Evolutionary conservation across 805 yeast genomes (phyloP).

Genomic region (Wickerhamomyces subpelliculosus): DNA sequence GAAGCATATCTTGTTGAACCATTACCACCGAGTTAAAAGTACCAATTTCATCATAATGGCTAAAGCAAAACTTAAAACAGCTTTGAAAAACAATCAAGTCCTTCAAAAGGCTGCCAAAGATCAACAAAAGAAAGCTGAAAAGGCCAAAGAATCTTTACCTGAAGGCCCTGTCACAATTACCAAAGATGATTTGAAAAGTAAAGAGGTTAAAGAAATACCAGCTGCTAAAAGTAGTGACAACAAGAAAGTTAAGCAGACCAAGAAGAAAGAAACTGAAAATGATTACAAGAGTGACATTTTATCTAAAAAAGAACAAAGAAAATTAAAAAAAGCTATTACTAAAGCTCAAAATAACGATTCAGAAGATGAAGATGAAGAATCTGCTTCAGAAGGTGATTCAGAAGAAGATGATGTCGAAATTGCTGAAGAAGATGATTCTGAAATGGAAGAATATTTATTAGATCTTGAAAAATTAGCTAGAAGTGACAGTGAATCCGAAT

Average conservation of each 20-base stretch:
- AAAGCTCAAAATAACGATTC: constrained; percentile 11
- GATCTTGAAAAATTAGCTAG: constrained; percentile 50
- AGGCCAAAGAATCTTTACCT: no score
- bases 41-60: constrained; percentile 19
- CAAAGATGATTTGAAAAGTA: no score
- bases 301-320: constrained; percentile 59
- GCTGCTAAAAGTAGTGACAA: constrained; percentile 9
- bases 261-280: no score
- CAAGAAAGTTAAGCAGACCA: constrained; percentile 12
- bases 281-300: constrained; percentile 43
- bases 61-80: constrained; percentile 21
- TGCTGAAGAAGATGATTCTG: constrained; percentile 38
- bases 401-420: constrained; percentile 29
- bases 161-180: no score
- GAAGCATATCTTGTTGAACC: no score
- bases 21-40: no score
- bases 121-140: constrained; percentile 3
- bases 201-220: no score
- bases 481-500: constrained; percentile 38
- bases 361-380: constrained; percentile 13
- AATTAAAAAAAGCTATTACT: constrained; percentile 39
- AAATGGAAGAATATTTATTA: constrained; percentile 36
- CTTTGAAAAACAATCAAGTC: no score
- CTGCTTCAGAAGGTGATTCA: constrained; percentile 16
- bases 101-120: constrained; percentile 15